A percentile compares a stretch with the other conserved stretches of the same genome.
phyloP scores from a whole-genome alignment of 1,139 yeast genomes.

The Candida smagusa region DNA sequence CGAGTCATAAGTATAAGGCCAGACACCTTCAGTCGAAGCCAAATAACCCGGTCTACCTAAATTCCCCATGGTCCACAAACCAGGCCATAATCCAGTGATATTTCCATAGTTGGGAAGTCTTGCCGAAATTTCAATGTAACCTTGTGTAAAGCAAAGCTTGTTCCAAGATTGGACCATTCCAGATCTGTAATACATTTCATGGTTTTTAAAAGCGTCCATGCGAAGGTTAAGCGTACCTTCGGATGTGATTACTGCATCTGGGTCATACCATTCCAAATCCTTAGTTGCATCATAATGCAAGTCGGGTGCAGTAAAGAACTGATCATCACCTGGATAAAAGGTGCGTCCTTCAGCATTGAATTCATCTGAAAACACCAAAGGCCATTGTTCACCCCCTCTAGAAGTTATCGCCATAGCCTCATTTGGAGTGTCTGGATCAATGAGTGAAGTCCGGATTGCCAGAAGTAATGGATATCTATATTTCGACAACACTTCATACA shows the following conservation, averaged over 20 bases:
- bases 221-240: conserved; percentile 23
- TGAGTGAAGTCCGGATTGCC: conserved; percentile 21
- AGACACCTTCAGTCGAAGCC: conserved; percentile 27
- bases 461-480: conserved; percentile 23
- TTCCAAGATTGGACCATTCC: conserved; percentile 33
- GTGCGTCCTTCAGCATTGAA: conserved; percentile 28
- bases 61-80: conserved; percentile 32
- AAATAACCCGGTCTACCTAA: conserved; percentile 28
- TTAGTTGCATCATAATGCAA: conserved; percentile 28
- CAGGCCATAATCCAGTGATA: conserved; percentile 30
- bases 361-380: conserved; percentile 26
- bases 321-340: conserved; percentile 31
- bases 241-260: conserved; percentile 29
- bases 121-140: conserved; percentile 22
- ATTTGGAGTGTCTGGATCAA: conserved; percentile 27
- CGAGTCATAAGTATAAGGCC: conserved; percentile 30
- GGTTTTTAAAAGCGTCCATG: conserved; percentile 29
- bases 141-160: conserved; percentile 27
- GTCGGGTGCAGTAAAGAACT: conserved; percentile 27
- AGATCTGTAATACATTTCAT: conserved; percentile 24
- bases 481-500: conserved; percentile 19
- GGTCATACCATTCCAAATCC: conserved; percentile 33
- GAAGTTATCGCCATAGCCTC: conserved; percentile 13
- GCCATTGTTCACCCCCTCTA: conserved; percentile 20
- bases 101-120: conserved; percentile 26